These are phyloP conservation scores for Pleurotus ostreatus DNA, from an alignment of 768 basidiomycete species.

Conservation along the genomic window DNA sequence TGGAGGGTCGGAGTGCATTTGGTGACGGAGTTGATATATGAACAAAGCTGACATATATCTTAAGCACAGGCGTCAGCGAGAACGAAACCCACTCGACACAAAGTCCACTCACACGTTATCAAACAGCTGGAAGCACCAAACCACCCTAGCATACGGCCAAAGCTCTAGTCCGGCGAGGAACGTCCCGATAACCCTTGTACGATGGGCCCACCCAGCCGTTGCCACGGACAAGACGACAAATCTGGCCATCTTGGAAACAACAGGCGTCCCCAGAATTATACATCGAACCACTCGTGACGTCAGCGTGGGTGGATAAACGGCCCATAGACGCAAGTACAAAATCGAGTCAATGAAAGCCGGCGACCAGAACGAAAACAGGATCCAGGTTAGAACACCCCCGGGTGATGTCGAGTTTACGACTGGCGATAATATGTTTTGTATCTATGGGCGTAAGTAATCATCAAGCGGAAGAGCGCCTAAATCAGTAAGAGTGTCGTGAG, in stretches of 20 bases:
- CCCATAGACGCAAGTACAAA: slow-evolving; percentile 30
- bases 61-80: background rate
- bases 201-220: slow-evolving; percentile 2
- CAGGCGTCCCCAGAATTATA: slow-evolving; percentile 22
- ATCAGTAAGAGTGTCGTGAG: no score
- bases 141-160: slow-evolving; percentile 20
- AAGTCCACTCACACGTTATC: slow-evolving; percentile 26
- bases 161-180: background rate
- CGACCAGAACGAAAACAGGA: slow-evolving; percentile 19
- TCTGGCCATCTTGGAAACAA: slow-evolving; percentile 26
- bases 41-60: slow-evolving; percentile 5
- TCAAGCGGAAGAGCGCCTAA: background rate
- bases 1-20: background rate
- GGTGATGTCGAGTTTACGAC: background rate
- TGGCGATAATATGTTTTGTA: slow-evolving; percentile 1
- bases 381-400: background rate
- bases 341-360: slow-evolving; percentile 34
- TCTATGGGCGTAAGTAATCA: background rate
- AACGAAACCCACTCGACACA: background rate
- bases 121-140: slow-evolving; percentile 28
- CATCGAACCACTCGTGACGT: slow-evolving; percentile 12
- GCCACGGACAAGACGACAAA: slow-evolving; percentile 16
- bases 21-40: background rate
- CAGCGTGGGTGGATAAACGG: slow-evolving; percentile 25
- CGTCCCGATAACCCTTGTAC: slow-evolving; percentile 9